These are phyloP conservation scores for Dalechampia spathulata DNA, from an alignment of 441 rosid species.

Conservation along the genomic window DNA sequence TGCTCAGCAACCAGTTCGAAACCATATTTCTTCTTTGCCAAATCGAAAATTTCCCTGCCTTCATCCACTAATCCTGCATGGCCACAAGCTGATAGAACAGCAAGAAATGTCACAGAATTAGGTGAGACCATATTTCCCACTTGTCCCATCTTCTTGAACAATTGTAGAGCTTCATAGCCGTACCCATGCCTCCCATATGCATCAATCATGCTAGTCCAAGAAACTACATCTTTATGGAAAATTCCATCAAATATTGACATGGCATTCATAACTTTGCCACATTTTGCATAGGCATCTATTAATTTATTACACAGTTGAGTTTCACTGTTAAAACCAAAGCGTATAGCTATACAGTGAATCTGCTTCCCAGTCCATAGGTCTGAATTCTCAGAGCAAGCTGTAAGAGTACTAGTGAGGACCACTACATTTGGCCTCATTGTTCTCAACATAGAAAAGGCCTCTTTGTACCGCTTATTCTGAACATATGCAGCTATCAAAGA, in stretches of 20 bases:
- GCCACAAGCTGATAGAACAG: constrained; percentile 73
- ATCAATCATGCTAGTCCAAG: constrained; percentile 79
- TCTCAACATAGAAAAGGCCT: constrained; percentile 45
- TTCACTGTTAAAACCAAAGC: constrained; percentile 40
- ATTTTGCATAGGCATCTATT: constrained; percentile 70
- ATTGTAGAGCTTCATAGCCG: constrained; percentile 50
- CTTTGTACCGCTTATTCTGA: constrained; percentile 36
- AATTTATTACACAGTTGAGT: constrained; percentile 61
- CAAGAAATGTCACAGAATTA: constrained; percentile 69
- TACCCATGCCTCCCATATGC: constrained; percentile 60
- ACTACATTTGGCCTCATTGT: constrained; percentile 45
- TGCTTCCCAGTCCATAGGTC: constrained; percentile 60
- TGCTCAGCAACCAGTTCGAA: constrained; percentile 46
- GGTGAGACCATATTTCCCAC: constrained; percentile 31
- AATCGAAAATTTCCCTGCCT: constrained; percentile 40
- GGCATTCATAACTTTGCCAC: constrained; percentile 42
- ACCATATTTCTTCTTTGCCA: constrained; percentile 37
- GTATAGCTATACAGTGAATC: constrained; percentile 53
- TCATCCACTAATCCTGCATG: constrained; percentile 64
- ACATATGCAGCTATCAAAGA: constrained; percentile 63
- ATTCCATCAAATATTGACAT: constrained; percentile 36
- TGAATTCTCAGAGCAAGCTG: constrained; percentile 67
- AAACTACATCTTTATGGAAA: constrained; percentile 39
- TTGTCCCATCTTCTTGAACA: constrained; percentile 47
- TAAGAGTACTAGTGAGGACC: constrained; percentile 55